A percentile compares a stretch with the other conserved stretches of the same genome.
Evolutionary conservation across 208 protist genomes (phyloP).

Genomic region (Plasmodiophora brassicae): DNA sequence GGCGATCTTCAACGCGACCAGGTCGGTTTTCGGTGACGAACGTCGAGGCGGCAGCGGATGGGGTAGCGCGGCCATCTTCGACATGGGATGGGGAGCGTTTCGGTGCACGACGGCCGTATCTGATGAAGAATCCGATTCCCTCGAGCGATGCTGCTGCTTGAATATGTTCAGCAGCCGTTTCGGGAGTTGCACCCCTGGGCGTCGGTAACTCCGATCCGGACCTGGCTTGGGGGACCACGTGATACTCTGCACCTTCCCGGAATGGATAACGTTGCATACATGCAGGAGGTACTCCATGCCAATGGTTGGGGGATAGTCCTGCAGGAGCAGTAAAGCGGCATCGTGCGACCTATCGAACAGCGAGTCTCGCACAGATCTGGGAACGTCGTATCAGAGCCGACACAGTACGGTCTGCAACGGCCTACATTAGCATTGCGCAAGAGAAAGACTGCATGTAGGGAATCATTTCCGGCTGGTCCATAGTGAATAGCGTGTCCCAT

Average conservation of each 20-base stretch:
- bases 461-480: not conserved
- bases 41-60: not conserved
- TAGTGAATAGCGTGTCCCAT: conserved; percentile 15
- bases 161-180: not conserved
- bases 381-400: not conserved
- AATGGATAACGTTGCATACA: not conserved
- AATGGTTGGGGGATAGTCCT: not conserved
- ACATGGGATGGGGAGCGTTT: no score
- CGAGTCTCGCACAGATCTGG: not conserved
- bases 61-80: not conserved
- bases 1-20: not conserved
- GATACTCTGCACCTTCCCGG: no score
- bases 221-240: no score
- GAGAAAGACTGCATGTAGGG: conserved; percentile 2
- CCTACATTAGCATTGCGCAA: conserved; percentile 25
- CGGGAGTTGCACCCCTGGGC: not conserved
- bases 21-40: not conserved
- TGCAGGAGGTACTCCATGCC: conserved; percentile 3
- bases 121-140: no score
- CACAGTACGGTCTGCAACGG: not conserved
- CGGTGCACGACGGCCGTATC: no score
- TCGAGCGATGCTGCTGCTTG: not conserved
- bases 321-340: not conserved
- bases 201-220: no score
- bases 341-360: not conserved